phyloP scores from a whole-genome alignment of 768 basidiomycete species.

The Galerina sulciceps region DNA sequence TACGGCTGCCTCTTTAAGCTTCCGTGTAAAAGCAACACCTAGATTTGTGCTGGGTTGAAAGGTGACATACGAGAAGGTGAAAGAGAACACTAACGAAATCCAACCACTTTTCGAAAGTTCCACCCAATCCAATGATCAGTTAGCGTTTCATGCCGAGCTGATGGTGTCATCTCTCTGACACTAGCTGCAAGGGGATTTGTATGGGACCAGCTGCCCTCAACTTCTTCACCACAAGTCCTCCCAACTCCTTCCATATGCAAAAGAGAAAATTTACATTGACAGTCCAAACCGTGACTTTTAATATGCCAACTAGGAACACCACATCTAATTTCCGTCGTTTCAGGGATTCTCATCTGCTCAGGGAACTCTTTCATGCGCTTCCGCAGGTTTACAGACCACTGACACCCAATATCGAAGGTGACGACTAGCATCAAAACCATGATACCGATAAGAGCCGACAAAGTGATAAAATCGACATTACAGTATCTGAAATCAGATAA shows the following conservation, averaged over 20 bases:
- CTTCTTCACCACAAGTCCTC: conserved; percentile 32
- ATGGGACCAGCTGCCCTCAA: conserved; percentile 40
- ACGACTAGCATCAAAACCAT: conserved; percentile 2
- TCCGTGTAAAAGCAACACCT: background rate
- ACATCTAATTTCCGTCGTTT: conserved; percentile 1
- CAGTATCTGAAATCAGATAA: conserved; percentile 6
- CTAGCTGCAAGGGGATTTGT: conserved; percentile 33
- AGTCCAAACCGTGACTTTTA: conserved; percentile 30
- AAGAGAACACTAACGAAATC: conserved; percentile 6
- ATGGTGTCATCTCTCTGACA: conserved; percentile 40
- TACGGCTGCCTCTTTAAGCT: conserved; percentile 5
- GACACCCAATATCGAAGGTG: conserved; percentile 18
- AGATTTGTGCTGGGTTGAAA: background rate
- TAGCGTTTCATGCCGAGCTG: conserved; percentile 32
- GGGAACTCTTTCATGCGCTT: conserved; percentile 8
- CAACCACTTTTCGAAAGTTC: conserved; percentile 32
- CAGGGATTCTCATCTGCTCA: background rate
- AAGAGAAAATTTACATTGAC: conserved; percentile 34
- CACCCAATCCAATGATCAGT: conserved; percentile 43
- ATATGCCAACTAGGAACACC: conserved; percentile 44
- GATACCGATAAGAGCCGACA: conserved; percentile 4
- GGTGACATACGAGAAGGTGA: background rate
- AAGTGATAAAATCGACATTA: conserved; percentile 16
- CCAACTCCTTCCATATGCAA: conserved; percentile 30
- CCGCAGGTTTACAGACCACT: conserved; percentile 11